Evolutionary conservation across 495 filamentous ascomycete species (phyloP).

Genomic region (Penicillium diatomitis): DNA sequence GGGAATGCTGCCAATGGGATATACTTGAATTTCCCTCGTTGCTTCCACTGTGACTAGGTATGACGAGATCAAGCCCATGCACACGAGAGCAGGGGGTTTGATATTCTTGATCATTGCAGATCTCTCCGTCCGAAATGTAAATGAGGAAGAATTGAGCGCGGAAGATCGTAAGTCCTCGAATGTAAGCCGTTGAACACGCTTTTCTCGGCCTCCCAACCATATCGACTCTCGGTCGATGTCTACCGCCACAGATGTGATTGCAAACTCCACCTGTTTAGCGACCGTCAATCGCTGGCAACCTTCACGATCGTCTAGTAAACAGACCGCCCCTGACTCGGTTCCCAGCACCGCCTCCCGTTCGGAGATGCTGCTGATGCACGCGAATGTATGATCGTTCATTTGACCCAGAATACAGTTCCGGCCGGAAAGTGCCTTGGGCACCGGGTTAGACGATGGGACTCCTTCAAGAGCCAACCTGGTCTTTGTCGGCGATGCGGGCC

Average conservation of each 20-base stretch:
- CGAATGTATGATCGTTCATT: slow-evolving; percentile 75
- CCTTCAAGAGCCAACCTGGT: slow-evolving; percentile 35
- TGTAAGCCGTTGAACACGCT: slow-evolving; percentile 27
- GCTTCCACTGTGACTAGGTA: slow-evolving; percentile 70
- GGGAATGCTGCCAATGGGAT: slow-evolving; percentile 22
- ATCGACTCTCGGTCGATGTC: slow-evolving; percentile 41
- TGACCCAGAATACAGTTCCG: slow-evolving; percentile 48
- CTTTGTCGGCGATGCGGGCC: slow-evolving; percentile 39
- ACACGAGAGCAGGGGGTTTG: slow-evolving; percentile 38
- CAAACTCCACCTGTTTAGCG: slow-evolving; percentile 27
- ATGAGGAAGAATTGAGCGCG: slow-evolving; percentile 13
- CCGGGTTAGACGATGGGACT: slow-evolving; percentile 29
- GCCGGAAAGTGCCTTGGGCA: slow-evolving; percentile 48
- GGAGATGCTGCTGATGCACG: slow-evolving; percentile 63
- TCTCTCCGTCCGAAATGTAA: slow-evolving; percentile 16
- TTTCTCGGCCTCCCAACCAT: slow-evolving; percentile 47
- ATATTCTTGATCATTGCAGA: slow-evolving; percentile 14
- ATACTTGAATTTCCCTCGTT: slow-evolving; percentile 63
- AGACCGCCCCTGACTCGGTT: slow-evolving; percentile 41
- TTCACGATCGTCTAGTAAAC: slow-evolving; percentile 62
- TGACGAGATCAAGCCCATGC: slow-evolving; percentile 60
- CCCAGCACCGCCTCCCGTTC: slow-evolving; percentile 44
- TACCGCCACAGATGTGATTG: slow-evolving; percentile 43
- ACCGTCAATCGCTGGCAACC: slow-evolving; percentile 54
- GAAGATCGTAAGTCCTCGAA: slow-evolving; percentile 29